phyloP scores from a whole-genome alignment of 129 eudicot genomes.

The Flaveria robusta region DNA sequence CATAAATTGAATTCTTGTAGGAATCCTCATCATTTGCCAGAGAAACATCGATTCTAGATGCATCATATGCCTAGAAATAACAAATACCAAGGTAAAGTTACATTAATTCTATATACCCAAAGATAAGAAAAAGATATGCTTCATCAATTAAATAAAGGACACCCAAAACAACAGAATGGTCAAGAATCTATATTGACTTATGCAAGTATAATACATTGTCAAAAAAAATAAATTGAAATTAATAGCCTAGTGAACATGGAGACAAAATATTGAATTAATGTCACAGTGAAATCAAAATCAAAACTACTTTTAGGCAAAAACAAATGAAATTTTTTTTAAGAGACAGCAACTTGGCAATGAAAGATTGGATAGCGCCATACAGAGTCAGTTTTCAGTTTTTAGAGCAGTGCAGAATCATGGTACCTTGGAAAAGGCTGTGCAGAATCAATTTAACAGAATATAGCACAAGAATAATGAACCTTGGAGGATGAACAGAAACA shows the following conservation, averaged over 20 bases:
- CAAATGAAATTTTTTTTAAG: not conserved
- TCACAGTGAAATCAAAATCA: not conserved
- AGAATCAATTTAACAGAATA: too few relatives aligned
- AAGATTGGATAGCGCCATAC: not conserved
- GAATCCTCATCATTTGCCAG: constrained; percentile 52
- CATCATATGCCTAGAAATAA: constrained; percentile 79
- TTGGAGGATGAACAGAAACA: too few relatives aligned
- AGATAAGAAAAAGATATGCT: not conserved
- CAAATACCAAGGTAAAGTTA: not conserved
- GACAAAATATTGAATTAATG: not conserved
- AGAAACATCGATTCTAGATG: constrained; percentile 63
- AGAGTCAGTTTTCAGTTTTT: too few relatives aligned
- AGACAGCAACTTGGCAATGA: not conserved
- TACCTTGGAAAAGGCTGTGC: too few relatives aligned
- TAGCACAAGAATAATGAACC: too few relatives aligned
- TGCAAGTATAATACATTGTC: not conserved
- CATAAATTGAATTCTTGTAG: constrained; percentile 56
- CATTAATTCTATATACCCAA: not conserved
- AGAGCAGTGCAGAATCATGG: too few relatives aligned
- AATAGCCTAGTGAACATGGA: not conserved
- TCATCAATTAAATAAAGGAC: not conserved
- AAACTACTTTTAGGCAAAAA: not conserved
- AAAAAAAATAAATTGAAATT: not conserved
- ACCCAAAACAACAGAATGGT: not conserved
- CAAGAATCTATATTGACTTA: not conserved